These are phyloP conservation scores for Stephania japonica DNA, from an alignment of 164 flowering plant species.

Conservation along the genomic window DNA sequence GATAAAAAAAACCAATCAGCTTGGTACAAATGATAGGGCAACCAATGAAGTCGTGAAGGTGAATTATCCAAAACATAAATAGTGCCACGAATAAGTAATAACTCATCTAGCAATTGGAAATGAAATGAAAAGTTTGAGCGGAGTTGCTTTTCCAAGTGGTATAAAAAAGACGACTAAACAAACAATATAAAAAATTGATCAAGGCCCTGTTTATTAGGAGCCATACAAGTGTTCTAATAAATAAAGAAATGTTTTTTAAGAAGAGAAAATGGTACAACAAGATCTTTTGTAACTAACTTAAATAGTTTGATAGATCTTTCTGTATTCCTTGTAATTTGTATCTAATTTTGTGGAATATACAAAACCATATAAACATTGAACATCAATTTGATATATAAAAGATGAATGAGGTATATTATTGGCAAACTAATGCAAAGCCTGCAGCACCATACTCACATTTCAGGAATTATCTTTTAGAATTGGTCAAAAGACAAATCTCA, in stretches of 20 bases:
- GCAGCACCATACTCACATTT: background rate
- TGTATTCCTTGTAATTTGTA: background rate
- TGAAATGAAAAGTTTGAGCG: background rate
- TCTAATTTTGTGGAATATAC: background rate
- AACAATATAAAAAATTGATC: too few species aligned
- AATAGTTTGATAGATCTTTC: background rate
- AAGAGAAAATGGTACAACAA: too few species aligned
- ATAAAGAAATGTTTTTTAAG: too few species aligned
- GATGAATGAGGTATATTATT: background rate
- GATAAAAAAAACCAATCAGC: background rate
- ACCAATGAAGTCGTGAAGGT: background rate
- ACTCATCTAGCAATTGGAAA: background rate
- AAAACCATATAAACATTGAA: background rate
- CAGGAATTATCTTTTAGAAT: too few species aligned
- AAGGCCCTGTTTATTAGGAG: too few species aligned
- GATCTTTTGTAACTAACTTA: background rate
- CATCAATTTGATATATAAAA: background rate
- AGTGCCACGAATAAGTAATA: background rate
- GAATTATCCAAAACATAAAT: background rate
- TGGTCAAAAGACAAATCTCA: background rate
- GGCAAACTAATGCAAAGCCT: background rate
- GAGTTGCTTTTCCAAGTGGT: too few species aligned
- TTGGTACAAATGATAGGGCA: background rate
- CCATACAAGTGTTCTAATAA: too few species aligned
- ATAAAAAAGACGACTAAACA: too few species aligned